These are phyloP conservation scores for Solanum virginianum DNA, from an alignment of 257 asterid species.

Conservation along the genomic window DNA sequence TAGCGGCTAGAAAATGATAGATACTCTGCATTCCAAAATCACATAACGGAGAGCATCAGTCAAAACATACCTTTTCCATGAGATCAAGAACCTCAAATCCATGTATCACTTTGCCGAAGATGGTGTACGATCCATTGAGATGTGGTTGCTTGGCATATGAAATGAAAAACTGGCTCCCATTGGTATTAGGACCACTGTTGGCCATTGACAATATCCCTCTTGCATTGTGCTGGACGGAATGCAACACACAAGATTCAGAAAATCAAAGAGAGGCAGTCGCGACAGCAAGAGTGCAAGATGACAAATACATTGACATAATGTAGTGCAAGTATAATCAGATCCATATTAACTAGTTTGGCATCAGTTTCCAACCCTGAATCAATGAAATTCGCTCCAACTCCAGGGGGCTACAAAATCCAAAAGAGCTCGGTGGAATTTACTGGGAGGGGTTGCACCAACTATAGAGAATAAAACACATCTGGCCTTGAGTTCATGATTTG, in stretches of 20 bases:
- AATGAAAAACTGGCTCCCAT: conserved; percentile 95
- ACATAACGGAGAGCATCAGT: not conserved
- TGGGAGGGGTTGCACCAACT: not conserved
- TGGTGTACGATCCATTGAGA: conserved; percentile 81
- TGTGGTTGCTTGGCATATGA: conserved; percentile 82
- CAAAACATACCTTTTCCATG: conserved; percentile 75
- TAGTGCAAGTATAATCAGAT: not conserved
- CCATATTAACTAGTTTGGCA: not conserved
- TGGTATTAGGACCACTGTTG: conserved; percentile 89
- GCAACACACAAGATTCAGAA: not conserved
- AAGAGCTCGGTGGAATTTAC: not conserved
- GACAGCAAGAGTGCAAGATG: not conserved
- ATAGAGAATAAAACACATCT: not conserved
- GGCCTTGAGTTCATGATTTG: not conserved
- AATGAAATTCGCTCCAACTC: not conserved
- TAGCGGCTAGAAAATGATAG: not conserved
- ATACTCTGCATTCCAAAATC: not conserved
- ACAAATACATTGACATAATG: not conserved
- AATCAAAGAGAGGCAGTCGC: not conserved
- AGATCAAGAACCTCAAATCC: conserved; percentile 94
- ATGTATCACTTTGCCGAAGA: conserved; percentile 92
- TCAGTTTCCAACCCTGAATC: not conserved
- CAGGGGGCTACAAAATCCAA: not conserved
- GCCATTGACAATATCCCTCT: conserved; percentile 96
- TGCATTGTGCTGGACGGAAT: conserved; percentile 71